Conservation (phyloP, 768 basidiomycete genomes). For the Boletus pseudo-olivaceus region DNA sequence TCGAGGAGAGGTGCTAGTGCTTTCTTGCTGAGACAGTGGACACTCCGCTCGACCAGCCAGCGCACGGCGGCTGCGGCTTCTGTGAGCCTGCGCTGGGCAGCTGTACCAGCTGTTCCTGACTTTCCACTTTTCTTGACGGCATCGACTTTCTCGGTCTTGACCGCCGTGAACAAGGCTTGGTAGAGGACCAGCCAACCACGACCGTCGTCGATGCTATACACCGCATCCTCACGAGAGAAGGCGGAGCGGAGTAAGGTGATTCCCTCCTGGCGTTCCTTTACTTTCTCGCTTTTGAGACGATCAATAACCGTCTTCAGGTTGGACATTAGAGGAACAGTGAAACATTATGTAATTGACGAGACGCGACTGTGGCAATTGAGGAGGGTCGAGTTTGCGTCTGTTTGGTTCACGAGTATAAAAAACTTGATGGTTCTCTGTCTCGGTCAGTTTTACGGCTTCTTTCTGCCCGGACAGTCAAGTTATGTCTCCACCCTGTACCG, state of each 20-base stretch:
- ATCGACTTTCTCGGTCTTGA: conserved; percentile 58
- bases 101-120: conserved; percentile 39
- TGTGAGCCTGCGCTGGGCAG: conserved; percentile 56
- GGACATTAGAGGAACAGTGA: conserved; percentile 25
- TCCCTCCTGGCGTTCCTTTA: conserved; percentile 69
- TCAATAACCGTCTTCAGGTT: conserved; percentile 48
- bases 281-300: conserved; percentile 56
- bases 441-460: conserved; percentile 43
- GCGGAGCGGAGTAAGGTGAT: conserved; percentile 45
- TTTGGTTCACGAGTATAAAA: conserved; percentile 31
- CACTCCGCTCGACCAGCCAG: conserved; percentile 65
- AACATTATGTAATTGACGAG: neutral
- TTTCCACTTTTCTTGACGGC: conserved; percentile 40
- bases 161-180: conserved; percentile 66
- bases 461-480: conserved; percentile 75
- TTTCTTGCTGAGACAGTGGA: conserved; percentile 51
- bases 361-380: conserved; percentile 17
- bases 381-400: conserved; percentile 23
- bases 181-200: conserved; percentile 64
- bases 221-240: conserved; percentile 49
- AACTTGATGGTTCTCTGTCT: neutral
- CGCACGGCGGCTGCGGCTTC: conserved; percentile 68
- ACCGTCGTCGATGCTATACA: conserved; percentile 36
- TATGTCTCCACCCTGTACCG: conserved; percentile 61
- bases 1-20: conserved; percentile 55